These are phyloP conservation scores for Fagus crenata DNA, from an alignment of 306 rosid species.

Conservation along the genomic window DNA sequence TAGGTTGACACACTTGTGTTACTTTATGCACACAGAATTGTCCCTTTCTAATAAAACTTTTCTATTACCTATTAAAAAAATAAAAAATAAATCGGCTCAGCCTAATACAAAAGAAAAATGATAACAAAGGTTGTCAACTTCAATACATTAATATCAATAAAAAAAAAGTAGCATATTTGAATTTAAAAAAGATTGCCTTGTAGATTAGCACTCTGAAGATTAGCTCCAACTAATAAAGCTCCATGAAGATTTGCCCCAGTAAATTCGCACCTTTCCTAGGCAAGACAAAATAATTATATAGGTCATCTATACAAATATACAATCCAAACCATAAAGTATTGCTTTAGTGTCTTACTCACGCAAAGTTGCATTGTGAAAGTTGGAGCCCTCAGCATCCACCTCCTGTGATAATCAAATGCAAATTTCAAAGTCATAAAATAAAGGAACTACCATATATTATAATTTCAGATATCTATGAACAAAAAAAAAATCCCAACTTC, in stretches of 20 bases:
- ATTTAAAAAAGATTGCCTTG: conserved; percentile 58
- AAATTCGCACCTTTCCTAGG: conserved; percentile 94
- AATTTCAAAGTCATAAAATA: conserved; percentile 10
- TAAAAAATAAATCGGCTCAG: not conserved
- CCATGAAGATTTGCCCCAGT: conserved; percentile 95
- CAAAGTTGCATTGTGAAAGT: conserved; percentile 82
- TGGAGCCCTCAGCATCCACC: conserved; percentile 89
- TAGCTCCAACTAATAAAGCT: conserved; percentile 83
- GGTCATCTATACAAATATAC: conserved; percentile 19
- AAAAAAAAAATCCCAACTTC: conserved; percentile 15
- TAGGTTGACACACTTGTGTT: not conserved
- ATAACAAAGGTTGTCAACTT: not conserved
- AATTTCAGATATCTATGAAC: not conserved
- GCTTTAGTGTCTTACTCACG: conserved; percentile 69
- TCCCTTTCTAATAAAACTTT: too few relatives aligned
- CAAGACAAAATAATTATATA: conserved; percentile 51
- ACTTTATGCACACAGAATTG: too few relatives aligned
- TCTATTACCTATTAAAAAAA: not conserved
- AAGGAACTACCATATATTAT: conserved; percentile 22
- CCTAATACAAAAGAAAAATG: not conserved
- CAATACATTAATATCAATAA: not conserved
- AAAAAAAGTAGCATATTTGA: not conserved
- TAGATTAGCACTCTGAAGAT: conserved; percentile 90
- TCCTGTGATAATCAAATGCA: conserved; percentile 49
- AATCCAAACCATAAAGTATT: conserved; percentile 19